Conservation (phyloP, 306 rosid genomes). For the Malus sylvestris region DNA sequence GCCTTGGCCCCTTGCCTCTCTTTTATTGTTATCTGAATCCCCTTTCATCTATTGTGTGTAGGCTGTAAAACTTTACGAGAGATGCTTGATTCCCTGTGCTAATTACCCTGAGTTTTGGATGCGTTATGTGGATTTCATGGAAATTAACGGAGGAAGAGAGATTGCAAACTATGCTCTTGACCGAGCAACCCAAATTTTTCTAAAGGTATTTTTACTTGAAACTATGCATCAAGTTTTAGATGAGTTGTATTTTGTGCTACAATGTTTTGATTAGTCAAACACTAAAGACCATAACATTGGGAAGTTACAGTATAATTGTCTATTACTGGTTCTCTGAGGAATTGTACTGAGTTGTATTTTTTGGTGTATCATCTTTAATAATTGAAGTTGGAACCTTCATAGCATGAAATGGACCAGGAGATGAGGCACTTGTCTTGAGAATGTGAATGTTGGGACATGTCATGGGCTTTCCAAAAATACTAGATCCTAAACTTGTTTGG, state of each 20-base stretch:
- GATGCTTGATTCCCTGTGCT: slow-evolving; percentile 89
- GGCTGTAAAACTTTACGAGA: slow-evolving; percentile 87
- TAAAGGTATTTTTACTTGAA: slow-evolving; percentile 47
- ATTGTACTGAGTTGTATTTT: background rate
- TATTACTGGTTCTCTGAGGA: background rate
- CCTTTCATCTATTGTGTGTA: slow-evolving; percentile 23
- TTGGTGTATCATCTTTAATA: background rate
- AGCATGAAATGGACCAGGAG: background rate
- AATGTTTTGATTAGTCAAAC: background rate
- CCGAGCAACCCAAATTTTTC: slow-evolving; percentile 67
- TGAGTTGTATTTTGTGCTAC: background rate
- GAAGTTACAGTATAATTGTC: background rate
- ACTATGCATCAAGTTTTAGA: background rate
- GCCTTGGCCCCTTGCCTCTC: slow-evolving; percentile 8
- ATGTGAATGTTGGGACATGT: background rate
- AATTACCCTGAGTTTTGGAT: slow-evolving; percentile 91
- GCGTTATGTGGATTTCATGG: slow-evolving; percentile 85
- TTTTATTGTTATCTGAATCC: slow-evolving; percentile 2
- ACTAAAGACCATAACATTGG: background rate
- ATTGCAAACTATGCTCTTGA: slow-evolving; percentile 71
- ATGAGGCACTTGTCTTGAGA: background rate
- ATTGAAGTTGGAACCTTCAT: background rate
- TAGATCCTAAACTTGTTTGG: background rate
- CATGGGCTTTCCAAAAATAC: background rate
- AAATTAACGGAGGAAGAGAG: slow-evolving; percentile 91